Base-by-base conservation (phyloP, 208 protist species). In the Naegleria lovaniensis region DNA sequence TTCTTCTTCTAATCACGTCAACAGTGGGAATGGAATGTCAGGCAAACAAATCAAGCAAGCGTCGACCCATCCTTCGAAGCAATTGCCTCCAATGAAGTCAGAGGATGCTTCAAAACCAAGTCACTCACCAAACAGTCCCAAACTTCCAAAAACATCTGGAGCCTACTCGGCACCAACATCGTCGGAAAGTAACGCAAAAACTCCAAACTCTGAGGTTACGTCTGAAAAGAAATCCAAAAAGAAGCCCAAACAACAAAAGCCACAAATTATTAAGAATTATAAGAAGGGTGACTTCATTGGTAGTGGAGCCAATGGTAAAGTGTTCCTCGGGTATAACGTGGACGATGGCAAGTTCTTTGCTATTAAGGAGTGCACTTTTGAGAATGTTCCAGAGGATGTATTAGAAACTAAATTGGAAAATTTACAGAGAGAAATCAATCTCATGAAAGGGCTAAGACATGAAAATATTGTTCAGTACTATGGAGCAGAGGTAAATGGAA, bases 401-500 rank as follows among this genome's bases (percentile, higher is more conserved):
- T 7, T 89, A 13, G 85, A 89, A 52, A 51, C 94, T 92, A 95
- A 96, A 93, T 91, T 98, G 33, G 89, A 91, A 29, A 92, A 93
- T 75, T 89, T 97, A 43, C 95, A 98, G 93, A 94, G 95, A 11
- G 97, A 98, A 93, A 97, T 98, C 89, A 92, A 93, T 15, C 94
- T 98, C 40, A 98, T 98, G 96, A 95, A 96, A 13, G 94, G 95
- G 90, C 94, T 98, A 88, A 92, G 95, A 29, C 96, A 98, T 92
- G 93, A 95, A 38, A 96, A 98, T 92, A 97, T 97, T 48, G 94
- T 98, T 22, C 95, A 94, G 67, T 98, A 98, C 92, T 93, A 96
- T 76, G 96, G 96, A 38, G 93, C 95, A 0, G 87, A 92, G 41
- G 94, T 96, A 36, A 94, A 95, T 83, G 94, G 95, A 22, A 93